phyloP scores from a whole-genome alignment of 306 rosid species.

The Sechiopsis laciniata region DNA sequence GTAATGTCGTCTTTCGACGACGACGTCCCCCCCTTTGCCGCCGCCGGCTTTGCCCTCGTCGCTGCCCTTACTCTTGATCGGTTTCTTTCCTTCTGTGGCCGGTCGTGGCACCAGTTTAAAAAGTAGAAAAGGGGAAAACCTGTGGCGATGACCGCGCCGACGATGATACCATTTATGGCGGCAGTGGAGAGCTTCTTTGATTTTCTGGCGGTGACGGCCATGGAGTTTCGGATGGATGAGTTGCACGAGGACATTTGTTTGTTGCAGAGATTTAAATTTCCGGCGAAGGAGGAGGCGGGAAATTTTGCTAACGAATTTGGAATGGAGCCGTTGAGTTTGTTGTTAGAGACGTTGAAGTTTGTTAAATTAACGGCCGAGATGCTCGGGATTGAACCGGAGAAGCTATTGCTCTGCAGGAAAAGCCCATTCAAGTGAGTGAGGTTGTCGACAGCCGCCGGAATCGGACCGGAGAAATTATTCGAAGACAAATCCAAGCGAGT shows the following conservation, averaged over 20 bases:
- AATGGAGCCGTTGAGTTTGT: constrained; percentile 79
- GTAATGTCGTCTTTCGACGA: constrained; percentile 94
- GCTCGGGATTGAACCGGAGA: constrained; percentile 59
- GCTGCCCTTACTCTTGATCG: too few relatives aligned
- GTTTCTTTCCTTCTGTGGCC: constrained; percentile 41
- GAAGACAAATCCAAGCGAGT: constrained; percentile 67
- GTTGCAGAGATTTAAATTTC: constrained; percentile 76
- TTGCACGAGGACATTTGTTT: constrained; percentile 50
- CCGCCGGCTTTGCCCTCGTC: constrained; percentile 31
- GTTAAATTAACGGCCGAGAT: constrained; percentile 25
- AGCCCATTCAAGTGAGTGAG: constrained; percentile 60
- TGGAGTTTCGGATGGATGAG: constrained; percentile 17
- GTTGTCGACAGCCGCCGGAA: constrained; percentile 65
- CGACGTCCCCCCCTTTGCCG: constrained; percentile 72
- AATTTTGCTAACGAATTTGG: constrained; percentile 43
- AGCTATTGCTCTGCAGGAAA: constrained; percentile 47
- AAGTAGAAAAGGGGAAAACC: too few relatives aligned
- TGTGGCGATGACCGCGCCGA: constrained; percentile 34
- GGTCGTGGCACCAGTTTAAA: too few relatives aligned
- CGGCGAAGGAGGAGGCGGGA: constrained; percentile 49
- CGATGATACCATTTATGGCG: constrained; percentile 56
- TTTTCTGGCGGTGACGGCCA: constrained; percentile 18
- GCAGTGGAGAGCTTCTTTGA: constrained; percentile 66
- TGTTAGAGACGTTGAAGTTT: constrained; percentile 55
- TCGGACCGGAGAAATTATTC: constrained; percentile 58